Percentiles rank a stretch among this genome's conserved stretches.
phyloP scores from a whole-genome alignment of 768 basidiomycete species.

The Leccinum boreale region DNA sequence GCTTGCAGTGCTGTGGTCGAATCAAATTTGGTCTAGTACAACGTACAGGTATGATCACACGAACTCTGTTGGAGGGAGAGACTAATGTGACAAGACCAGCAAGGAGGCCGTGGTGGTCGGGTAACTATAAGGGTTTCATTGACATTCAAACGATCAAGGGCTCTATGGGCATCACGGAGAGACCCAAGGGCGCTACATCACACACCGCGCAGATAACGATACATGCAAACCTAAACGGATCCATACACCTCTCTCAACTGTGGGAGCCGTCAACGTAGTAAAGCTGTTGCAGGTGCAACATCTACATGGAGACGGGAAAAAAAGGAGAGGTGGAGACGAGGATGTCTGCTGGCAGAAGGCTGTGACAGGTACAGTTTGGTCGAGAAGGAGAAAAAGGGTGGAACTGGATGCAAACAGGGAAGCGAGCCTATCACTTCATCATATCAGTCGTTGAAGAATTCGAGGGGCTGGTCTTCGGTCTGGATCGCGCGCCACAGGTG shows the following conservation, averaged over 20 bases:
- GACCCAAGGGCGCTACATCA: not conserved
- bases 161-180: not conserved
- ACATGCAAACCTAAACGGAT: constrained; percentile 7
- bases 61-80: not conserved
- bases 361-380: constrained; percentile 21
- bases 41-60: not conserved
- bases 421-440: not conserved
- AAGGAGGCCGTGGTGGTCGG: constrained; percentile 2
- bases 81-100: not conserved
- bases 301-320: constrained; percentile 9
- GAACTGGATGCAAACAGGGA: not conserved
- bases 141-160: constrained; percentile 1
- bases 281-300: not conserved
- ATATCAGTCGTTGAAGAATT: constrained; percentile 28
- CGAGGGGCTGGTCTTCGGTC: constrained; percentile 49
- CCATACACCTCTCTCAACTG: constrained; percentile 1
- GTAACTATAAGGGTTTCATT: not conserved
- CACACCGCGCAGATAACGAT: constrained; percentile 1
- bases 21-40: not conserved
- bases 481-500: constrained; percentile 67
- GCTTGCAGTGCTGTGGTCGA: not conserved
- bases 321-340: not conserved
- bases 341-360: constrained; percentile 8
- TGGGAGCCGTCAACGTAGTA: constrained; percentile 6
- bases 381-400: not conserved